Evolutionary conservation across 768 basidiomycete species (phyloP), one percentile per base, ranked within the genome.

Genomic region (Clathrus columnatus): DNA sequence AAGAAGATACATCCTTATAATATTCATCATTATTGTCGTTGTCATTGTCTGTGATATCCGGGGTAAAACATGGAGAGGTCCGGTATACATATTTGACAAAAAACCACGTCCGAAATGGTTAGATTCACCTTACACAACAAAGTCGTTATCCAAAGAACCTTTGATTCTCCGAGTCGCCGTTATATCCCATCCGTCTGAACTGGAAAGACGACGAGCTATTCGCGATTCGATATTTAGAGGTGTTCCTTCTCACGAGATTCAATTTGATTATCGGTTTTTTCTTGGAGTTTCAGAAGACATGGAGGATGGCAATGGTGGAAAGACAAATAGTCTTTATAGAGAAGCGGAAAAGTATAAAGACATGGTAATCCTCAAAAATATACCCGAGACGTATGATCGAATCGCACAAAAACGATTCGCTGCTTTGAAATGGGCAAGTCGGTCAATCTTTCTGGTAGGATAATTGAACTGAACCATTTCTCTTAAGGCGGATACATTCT

Each of bases 391-490:
- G 5, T 16, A 24, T 5, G 14, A 51, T 26, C 11, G 27, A 4
- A 11, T 51, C 16, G 11, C 28, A 17, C 14, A 29, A 7, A 51
- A 51, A 5, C 14, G 50, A 23, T 51, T 14, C 21, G 5, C 16
- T 17, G 50, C 17, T 51, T 16, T 51, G 8, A 51, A 51, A 28
- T 51, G 50, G 50, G 50, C 30, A 17, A 50, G 49, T 18, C 21
- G 11, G n/a, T 47, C 4, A 14, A 23, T 18, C 4, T 36, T 36
- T n/a, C 11, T 10, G 0, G 7, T 6, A 10, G 17, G 24, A 11
- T 47, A 4, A 47, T 47, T 7, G 18, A 14, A 1, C 1, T 14
- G 17, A 1, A 48, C 1, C 46, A 2, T 23, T 27, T 30, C 16
- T 20, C 11, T 46, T 29, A 10, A 51, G 50, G 14, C 50, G 1